Base-by-base conservation (phyloP, 1,284 basidiomycete species). In the Coniophora puteana region DNA sequence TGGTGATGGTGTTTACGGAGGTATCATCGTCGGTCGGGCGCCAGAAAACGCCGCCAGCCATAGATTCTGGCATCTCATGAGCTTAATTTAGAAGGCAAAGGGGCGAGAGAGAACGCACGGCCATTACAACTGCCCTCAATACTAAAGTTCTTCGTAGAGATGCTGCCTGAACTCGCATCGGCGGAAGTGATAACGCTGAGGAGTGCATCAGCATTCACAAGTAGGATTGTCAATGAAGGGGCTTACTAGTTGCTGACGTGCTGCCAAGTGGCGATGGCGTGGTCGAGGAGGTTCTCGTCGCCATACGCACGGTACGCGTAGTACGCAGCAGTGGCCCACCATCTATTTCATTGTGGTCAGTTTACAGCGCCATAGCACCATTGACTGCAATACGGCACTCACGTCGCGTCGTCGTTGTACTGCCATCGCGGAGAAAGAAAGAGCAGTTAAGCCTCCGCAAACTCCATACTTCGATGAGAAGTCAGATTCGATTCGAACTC, bases 21-120 rank as follows among this genome's bases (percentile, higher is more conserved):
- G 61, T 55, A 43, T 72, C 68, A 40, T 66, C 58, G 2, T 51
- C 38, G 0, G 63, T 67, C 4, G 71, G 68, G 16, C 69, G 61
- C n/a, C 73, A 75, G 50, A 75, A 77, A 14, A 76, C 72, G 8
- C 69, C 71, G 2, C 72, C 72, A 10, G 65, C 69, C 71, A 74
- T 75, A 5, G 69, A 67, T 13, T 51, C 67, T 68, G 11, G 45
- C 23, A 25, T 14, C 27, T 27, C 22, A 26, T 33, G 12, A 37
- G 32, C 5, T n/a, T n/a, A n/a, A 27, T 32, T 39, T 27, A 11
- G 13, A 13, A 29, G 8, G 37, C 22, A 25, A 30, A 14, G 17
- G 1, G 33, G 18, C 14, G 12, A 18, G 2, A 8, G 12, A 22
- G 6, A 14, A 57, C 66, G 42, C 18, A 71, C 68, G 50, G 34